These are phyloP conservation scores for Leptomonas seymouri DNA, from an alignment of 208 protist species.

Conservation along the genomic window DNA sequence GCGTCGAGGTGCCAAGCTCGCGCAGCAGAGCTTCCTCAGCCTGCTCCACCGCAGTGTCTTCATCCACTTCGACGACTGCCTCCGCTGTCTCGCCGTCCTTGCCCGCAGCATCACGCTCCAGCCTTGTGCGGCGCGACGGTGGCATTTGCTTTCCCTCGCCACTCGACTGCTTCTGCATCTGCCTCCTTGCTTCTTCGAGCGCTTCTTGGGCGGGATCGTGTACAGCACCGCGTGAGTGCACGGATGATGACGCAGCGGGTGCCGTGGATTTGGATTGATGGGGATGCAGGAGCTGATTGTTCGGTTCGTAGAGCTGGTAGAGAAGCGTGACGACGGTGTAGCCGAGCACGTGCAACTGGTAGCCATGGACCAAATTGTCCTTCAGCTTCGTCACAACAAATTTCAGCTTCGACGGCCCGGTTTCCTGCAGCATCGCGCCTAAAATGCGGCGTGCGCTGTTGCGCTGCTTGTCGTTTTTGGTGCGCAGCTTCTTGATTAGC, in stretches of 20 bases:
- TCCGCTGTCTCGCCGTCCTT: not conserved
- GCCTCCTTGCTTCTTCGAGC: constrained; percentile 28
- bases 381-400: constrained; percentile 86
- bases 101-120: constrained; percentile 3
- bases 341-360: constrained; percentile 92
- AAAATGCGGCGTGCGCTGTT: constrained; percentile 85
- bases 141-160: constrained; percentile 13
- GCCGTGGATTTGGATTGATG: not conserved
- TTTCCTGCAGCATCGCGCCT: constrained; percentile 81
- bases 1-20: constrained; percentile 29
- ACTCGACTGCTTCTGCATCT: constrained; percentile 3
- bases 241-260: not conserved
- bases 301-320: constrained; percentile 87
- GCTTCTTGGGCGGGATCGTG: constrained; percentile 44
- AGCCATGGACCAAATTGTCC: constrained; percentile 90
- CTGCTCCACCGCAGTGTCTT: constrained; percentile 40
- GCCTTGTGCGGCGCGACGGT: constrained; percentile 10
- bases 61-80: constrained; percentile 9
- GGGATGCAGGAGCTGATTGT: constrained; percentile 43
- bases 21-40: constrained; percentile 53
- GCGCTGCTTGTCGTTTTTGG: constrained; percentile 88
- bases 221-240: not conserved
- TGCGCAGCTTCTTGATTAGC: constrained; percentile 83
- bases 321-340: constrained; percentile 92
- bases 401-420: constrained; percentile 77